Evolutionary conservation across 352 stramenopile species (phyloP), one percentile per base, ranked within the genome.

Genomic region (Phytophthora fragariaefolia): DNA sequence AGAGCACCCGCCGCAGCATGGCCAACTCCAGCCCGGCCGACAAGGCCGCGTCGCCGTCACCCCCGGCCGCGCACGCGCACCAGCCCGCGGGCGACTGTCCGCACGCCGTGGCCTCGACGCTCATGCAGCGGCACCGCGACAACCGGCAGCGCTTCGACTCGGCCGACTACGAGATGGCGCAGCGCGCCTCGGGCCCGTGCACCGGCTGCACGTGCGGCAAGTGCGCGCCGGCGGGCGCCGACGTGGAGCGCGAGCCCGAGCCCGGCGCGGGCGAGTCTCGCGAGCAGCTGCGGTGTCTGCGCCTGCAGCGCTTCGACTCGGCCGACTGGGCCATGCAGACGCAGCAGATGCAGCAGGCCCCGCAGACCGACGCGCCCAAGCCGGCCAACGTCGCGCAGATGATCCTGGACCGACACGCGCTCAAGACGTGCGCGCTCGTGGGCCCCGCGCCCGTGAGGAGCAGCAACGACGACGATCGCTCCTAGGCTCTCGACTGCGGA

Each of bases 91-190:
- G 30, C 10, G 43, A 73, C 45, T 71, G 63, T 13, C 43, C 67
- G 7, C 61, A 66, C 51, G 65, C 70, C 15, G 77, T 81, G n/a
- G 79, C 79, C 23, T 75, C 38, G 24, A 71, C 66, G 18, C 77
- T 90, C 51, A 68, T 92, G 51, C 77, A 85, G 57, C 83, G 83
- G 6, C 81, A 82, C 48, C 47, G 55, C 9, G 65, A 74, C 40
- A 69, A 85, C 40, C 83, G 83, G 38, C 81, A 92, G 69, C 84
- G 84, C 27, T 92, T 92, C 57, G 84, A 92, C 59, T 92, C 84
- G 53, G 84, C 84, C 7, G 84, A 92, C 58, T 89, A 85, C 58
- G 80, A 73, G 27, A 83, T 92, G 66, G 64, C 61, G 2, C 58
- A 74, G 53, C 68, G 66, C 18, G 61, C 70, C n/a, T 59, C 74